Conservation (phyloP, 768 basidiomycete genomes). For the Podaxis carcinomalis region DNA sequence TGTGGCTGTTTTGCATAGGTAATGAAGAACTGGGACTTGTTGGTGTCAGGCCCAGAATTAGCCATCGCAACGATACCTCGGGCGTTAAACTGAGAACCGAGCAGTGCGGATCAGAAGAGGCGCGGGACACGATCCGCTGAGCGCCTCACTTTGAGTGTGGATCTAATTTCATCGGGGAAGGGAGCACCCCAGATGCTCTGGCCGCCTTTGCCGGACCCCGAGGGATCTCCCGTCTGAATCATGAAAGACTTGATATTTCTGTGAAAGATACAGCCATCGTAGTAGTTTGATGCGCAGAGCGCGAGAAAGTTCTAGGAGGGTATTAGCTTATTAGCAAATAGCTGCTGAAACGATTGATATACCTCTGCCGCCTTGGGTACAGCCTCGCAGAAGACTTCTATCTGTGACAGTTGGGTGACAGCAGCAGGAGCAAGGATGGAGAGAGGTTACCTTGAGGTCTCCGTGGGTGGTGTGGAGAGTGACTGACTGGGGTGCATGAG, state of each 20-base stretch:
- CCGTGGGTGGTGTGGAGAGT: constrained; percentile 93
- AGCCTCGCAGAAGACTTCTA: constrained; percentile 97
- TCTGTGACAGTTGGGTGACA: constrained; percentile 37
- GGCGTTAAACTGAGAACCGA: constrained; percentile 73
- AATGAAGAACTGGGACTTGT: constrained; percentile 90
- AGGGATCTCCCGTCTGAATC: constrained; percentile 89
- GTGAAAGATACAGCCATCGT: constrained; percentile 83
- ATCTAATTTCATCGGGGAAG: constrained; percentile 88
- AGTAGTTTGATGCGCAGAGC: constrained; percentile 85
- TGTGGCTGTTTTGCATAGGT: constrained; percentile 92
- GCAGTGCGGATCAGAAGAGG: constrained; percentile 19
- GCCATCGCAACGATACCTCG: constrained; percentile 98
- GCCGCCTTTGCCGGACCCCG: constrained; percentile 91
- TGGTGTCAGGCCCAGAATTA: constrained; percentile 90
- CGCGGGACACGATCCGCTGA: constrained; percentile 11
- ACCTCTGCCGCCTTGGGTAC: constrained; percentile 95
- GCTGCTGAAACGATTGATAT: constrained; percentile 10
- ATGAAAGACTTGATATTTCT: constrained; percentile 97
- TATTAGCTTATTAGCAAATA: constrained; percentile 10
- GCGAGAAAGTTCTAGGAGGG: constrained; percentile 84
- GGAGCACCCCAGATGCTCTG: constrained; percentile 95
- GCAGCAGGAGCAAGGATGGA: constrained; percentile 2
- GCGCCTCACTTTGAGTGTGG: constrained; percentile 79
- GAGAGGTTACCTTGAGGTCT: constrained; percentile 74
- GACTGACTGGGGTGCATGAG: constrained; percentile 60